Conservation (phyloP, 768 basidiomycete species). For the Boletus subcaerulescens region DNA sequence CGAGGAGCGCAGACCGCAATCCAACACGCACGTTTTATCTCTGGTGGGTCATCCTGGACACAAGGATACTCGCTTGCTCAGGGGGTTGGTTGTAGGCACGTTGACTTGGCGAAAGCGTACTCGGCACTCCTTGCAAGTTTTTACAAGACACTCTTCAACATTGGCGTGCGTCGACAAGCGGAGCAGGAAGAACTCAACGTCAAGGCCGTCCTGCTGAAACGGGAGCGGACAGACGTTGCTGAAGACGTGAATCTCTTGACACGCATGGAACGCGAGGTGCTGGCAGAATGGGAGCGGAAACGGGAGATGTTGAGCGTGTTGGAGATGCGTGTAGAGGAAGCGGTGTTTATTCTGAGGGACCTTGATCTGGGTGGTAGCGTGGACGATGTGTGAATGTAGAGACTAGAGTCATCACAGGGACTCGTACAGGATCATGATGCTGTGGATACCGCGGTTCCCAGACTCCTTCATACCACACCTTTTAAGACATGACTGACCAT, state of each 20-base stretch:
- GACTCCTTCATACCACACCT: no score
- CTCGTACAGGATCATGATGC: no score
- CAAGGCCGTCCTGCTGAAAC: slow-evolving; percentile 73
- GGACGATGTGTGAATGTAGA: slow-evolving; percentile 39
- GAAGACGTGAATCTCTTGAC: slow-evolving; percentile 69
- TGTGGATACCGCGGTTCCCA: no score
- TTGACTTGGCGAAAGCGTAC: slow-evolving; percentile 82
- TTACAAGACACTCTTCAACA: slow-evolving; percentile 91
- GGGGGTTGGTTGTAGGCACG: slow-evolving; percentile 57
- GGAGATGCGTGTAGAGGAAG: slow-evolving; percentile 84
- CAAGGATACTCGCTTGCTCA: neutral
- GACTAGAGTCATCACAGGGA: no score
- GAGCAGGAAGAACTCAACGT: slow-evolving; percentile 68
- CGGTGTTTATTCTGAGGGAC: slow-evolving; percentile 87
- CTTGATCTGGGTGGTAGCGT: slow-evolving; percentile 49
- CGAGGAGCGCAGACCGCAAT: slow-evolving; percentile 86
- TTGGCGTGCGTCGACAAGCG: slow-evolving; percentile 65
- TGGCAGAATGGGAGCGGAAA: slow-evolving; percentile 72
- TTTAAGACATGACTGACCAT: slow-evolving; percentile 1
- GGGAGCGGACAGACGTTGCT: slow-evolving; percentile 80
- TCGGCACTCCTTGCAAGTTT: slow-evolving; percentile 70
- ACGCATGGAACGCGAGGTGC: slow-evolving; percentile 69
- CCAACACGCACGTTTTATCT: slow-evolving; percentile 88
- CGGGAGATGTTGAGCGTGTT: slow-evolving; percentile 73
- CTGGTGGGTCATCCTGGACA: slow-evolving; percentile 52